A percentile compares a stretch with the other conserved stretches of the same genome.
Conservation (phyloP, 768 basidiomycete species). For the Lyophyllum shimeji region DNA sequence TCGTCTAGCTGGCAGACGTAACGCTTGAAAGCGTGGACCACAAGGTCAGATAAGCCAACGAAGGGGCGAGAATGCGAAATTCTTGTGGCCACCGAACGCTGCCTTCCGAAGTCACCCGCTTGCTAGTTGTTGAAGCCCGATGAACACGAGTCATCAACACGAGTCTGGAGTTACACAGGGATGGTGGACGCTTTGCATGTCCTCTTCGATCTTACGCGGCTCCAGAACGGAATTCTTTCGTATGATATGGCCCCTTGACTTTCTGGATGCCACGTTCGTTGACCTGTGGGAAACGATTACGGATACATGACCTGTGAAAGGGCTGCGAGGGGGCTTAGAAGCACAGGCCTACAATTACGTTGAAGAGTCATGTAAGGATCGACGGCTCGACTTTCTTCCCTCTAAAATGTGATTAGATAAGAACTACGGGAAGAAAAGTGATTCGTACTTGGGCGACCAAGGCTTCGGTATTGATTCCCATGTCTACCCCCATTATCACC, state of each 20-base stretch:
- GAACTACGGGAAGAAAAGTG: not conserved
- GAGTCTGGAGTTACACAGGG: too few species aligned
- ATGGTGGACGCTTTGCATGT: too few species aligned
- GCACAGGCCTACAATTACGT: not conserved
- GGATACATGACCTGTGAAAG: too few species aligned
- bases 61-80: not conserved
- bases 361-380: not conserved
- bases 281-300: too few species aligned
- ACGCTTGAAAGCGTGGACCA: too few species aligned
- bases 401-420: not conserved
- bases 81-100: too few species aligned
- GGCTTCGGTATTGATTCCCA: not conserved
- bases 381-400: not conserved
- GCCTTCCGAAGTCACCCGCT: slow-evolving; percentile 9
- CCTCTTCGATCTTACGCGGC: not conserved
- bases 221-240: not conserved
- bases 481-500: not conserved
- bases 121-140: slow-evolving; percentile 31
- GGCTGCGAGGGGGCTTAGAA: not conserved
- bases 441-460: not conserved
- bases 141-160: not conserved
- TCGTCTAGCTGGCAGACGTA: too few species aligned
- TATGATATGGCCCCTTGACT: too few species aligned
- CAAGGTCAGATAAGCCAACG: not conserved
- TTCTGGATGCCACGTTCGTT: too few species aligned